Conservation (phyloP, 805 yeast species). For the Komagataella kurtzmanii region DNA sequence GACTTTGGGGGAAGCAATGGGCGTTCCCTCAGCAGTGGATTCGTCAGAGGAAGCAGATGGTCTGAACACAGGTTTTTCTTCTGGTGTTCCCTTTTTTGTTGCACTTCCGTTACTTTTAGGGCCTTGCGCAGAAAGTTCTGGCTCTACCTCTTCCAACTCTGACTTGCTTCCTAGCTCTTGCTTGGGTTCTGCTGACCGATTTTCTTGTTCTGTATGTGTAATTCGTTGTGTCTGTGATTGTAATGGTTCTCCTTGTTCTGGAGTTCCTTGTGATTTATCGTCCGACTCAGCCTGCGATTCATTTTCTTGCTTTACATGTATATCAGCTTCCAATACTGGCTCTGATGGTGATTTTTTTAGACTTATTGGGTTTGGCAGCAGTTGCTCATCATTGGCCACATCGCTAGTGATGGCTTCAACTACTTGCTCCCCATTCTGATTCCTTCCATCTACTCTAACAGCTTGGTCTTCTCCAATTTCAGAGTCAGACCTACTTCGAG, state of each 20-base stretch:
- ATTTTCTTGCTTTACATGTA: neutral
- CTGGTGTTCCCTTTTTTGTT: neutral
- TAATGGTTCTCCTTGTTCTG: neutral
- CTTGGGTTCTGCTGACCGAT: conserved; percentile 1
- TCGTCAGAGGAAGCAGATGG: neutral
- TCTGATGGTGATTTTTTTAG: neutral
- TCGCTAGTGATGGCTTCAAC: neutral
- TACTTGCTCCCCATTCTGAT: neutral
- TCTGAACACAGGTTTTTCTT: neutral
- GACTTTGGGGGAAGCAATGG: neutral
- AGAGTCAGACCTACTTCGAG: neutral
- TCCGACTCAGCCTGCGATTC: neutral
- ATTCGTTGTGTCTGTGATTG: neutral
- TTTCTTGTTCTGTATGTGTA: neutral
- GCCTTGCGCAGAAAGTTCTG: neutral
- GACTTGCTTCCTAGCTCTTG: neutral
- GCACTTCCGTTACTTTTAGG: neutral
- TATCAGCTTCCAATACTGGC: neutral
- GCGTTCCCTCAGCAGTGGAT: neutral
- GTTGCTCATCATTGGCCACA: neutral
- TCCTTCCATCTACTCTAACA: neutral
- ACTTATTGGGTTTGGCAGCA: neutral
- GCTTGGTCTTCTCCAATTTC: neutral
- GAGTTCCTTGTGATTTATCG: neutral
- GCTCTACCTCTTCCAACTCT: neutral